A percentile compares a stretch with the other conserved stretches of the same genome.
phyloP scores from a whole-genome alignment of 2,329 filamentous ascomycete genomes.

The Xylaria sp. region DNA sequence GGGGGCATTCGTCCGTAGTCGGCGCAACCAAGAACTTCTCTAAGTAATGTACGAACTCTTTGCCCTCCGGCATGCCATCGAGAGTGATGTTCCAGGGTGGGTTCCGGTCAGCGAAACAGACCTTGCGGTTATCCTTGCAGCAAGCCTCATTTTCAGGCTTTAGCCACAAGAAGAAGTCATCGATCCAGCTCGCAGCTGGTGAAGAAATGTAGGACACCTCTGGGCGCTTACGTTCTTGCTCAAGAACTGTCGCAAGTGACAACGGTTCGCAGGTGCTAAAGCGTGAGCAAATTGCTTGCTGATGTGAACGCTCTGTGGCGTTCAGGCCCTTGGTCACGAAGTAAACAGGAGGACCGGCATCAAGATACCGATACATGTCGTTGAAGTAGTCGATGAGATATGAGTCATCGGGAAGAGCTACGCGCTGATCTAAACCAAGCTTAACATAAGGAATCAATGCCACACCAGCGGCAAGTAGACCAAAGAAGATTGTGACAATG shows the following conservation, averaged over 20 bases:
- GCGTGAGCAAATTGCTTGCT: slow-evolving; percentile 88
- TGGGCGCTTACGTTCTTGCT: slow-evolving; percentile 91
- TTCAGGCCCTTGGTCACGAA: slow-evolving; percentile 90
- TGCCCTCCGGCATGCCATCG: slow-evolving; percentile 88
- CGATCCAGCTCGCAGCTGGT: slow-evolving; percentile 93
- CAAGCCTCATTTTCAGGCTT: slow-evolving; percentile 82
- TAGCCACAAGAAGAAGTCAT: slow-evolving; percentile 97
- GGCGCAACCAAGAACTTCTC: slow-evolving; percentile 84
- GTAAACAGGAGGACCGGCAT: slow-evolving; percentile 92
- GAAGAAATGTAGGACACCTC: slow-evolving; percentile 89
- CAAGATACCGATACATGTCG: slow-evolving; percentile 92
- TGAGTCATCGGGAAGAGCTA: slow-evolving; percentile 91
- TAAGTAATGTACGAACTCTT: slow-evolving; percentile 90
- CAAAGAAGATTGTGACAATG: slow-evolving; percentile 84
- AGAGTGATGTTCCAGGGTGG: slow-evolving; percentile 92
- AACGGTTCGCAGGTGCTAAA: slow-evolving; percentile 88
- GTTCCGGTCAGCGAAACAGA: slow-evolving; percentile 82
- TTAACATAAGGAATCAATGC: slow-evolving; percentile 86
- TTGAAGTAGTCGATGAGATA: slow-evolving; percentile 98
- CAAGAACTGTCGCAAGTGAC: slow-evolving; percentile 88
- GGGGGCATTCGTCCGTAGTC: slow-evolving; percentile 84
- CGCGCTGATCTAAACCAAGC: slow-evolving; percentile 91
- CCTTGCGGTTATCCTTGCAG: slow-evolving; percentile 75
- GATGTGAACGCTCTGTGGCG: slow-evolving; percentile 77
- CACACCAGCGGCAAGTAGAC: slow-evolving; percentile 84